These are phyloP conservation scores for Quercus phellos DNA, from an alignment of 331 rosid species.

Conservation along the genomic window DNA sequence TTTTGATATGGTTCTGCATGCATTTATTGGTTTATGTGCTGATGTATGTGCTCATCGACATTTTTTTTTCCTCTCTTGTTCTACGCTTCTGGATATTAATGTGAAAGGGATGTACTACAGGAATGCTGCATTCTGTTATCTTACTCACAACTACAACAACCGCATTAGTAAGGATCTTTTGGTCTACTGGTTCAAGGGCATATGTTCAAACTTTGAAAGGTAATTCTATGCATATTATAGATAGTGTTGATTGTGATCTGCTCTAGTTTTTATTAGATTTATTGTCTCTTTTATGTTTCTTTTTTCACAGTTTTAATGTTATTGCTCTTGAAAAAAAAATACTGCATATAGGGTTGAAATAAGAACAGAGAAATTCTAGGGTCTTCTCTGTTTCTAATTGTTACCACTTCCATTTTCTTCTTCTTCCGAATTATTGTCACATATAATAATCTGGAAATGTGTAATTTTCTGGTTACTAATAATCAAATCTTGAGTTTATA, in stretches of 20 bases:
- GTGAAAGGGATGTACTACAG: conserved; percentile 40
- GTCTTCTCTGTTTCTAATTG: not conserved
- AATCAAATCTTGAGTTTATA: not conserved
- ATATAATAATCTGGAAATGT: not conserved
- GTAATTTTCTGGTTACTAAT: not conserved
- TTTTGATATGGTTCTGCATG: not conserved
- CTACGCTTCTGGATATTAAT: conserved; percentile 8
- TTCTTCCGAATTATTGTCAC: not conserved
- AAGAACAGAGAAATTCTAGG: not conserved
- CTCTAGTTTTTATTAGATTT: conserved; percentile 1
- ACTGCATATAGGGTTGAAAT: not conserved
- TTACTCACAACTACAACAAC: conserved; percentile 52
- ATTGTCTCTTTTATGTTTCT: conserved; percentile 6
- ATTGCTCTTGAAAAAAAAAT: conserved; percentile 7
- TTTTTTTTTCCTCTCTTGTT: not conserved
- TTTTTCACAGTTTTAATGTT: not conserved
- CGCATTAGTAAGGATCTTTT: conserved; percentile 55
- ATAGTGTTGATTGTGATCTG: conserved; percentile 4
- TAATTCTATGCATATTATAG: conserved; percentile 23
- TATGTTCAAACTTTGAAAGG: conserved; percentile 72
- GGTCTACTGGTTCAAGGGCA: conserved; percentile 80
- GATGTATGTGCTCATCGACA: not conserved
- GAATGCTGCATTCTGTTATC: conserved; percentile 74
- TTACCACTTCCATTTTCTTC: not conserved
- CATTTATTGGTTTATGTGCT: not conserved